Conservation (phyloP, 306 rosid species). For the Citrullus amarus region DNA sequence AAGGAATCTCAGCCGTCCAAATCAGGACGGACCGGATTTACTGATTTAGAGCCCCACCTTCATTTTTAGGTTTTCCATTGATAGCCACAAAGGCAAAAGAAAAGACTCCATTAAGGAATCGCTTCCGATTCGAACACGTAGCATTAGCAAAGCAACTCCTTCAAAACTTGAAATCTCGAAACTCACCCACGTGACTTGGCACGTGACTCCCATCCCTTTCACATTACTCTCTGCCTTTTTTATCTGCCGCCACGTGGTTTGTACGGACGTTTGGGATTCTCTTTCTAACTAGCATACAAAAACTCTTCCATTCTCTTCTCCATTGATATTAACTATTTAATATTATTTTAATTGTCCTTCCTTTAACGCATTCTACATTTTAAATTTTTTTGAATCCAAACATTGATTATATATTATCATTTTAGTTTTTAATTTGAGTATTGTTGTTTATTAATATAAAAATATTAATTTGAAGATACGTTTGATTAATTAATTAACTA, state of each 20-base stretch:
- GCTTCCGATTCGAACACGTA: constrained; percentile 1
- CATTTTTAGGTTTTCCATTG: constrained; percentile 7
- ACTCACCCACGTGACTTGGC: not conserved
- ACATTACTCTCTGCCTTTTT: not conserved
- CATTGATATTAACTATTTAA: not conserved
- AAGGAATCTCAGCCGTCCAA: not conserved
- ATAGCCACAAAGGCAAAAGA: not conserved
- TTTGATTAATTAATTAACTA: no score
- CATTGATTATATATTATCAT: no score
- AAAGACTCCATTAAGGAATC: not conserved
- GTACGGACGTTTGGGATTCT: not conserved
- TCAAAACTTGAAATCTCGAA: not conserved
- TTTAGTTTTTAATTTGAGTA: no score
- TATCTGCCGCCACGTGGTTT: not conserved
- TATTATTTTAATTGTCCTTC: no score
- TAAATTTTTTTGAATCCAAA: no score
- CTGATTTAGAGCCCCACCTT: constrained; percentile 1
- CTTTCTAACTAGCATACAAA: not conserved
- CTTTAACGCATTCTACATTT: no score
- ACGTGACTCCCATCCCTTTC: constrained; percentile 2
- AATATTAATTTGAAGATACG: no score
- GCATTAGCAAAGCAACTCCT: not conserved
- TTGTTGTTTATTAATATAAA: no score
- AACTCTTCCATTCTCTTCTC: not conserved
- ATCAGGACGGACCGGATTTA: not conserved